Evolutionary conservation across 108 stramenopile species (phyloP), one percentile per base, ranked within the genome.

Genomic region (Hondaea fermentalgiana): DNA sequence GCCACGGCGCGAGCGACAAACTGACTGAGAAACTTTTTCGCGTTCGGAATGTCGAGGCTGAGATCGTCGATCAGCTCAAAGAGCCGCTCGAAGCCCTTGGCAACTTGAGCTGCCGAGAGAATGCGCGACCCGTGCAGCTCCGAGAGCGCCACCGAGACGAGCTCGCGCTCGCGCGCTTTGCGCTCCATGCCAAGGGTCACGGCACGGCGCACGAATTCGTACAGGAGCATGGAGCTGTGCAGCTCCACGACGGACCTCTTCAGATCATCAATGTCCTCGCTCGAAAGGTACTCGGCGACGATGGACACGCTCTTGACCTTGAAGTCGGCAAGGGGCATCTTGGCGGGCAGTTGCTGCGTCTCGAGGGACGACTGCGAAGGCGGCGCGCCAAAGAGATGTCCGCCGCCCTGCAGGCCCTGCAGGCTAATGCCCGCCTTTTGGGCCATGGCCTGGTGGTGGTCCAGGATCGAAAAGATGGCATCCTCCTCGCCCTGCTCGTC

Each of bases 1-100:
- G 96, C 96, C 14, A 98, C 97, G 10, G 97, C 98, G 5, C 98
- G 94, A 5, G 98, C 98, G 28, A 97, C 88, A 90, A 97, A 98
- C 69, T 91, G 92, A 2, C 95, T 95, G 21, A 97, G 94, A 92
- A 96, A 95, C 14, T 92, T 91, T 72, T 92, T 89, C 59, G 96
- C 97, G 92, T 96, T 96, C 0, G 98, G 98, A 57, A 95, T 94
- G 88, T 98, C 98, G 83, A 96, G 95, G 25, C 83, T 88, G 91
- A 97, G 92, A 71, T 97, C 97, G 64, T 97, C 97, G 44, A 96
- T 88, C 4, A 92, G 90, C 89, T 97, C 96, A 47, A 98, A 90
- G 2, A 97, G 90, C 35, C 95, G 83, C 60, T 97, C 95, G 88
- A 97, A 98, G 2, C 98, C 98, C 57, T 87, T 90, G 87, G 94